These are phyloP conservation scores for Solanum lycopersicoides DNA, from an alignment of 257 asterid genomes.

Conservation along the genomic window DNA sequence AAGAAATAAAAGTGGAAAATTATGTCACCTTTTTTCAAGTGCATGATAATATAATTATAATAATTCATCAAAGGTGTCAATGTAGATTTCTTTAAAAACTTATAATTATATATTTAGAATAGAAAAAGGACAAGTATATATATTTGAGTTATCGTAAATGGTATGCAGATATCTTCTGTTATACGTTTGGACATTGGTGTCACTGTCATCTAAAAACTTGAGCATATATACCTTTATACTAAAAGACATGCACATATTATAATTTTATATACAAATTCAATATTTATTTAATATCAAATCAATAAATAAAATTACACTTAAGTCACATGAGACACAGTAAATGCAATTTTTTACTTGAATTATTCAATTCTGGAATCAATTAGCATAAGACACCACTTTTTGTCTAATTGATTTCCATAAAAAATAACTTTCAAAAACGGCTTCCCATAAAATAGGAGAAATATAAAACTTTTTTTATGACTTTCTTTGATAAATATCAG, in stretches of 20 bases:
- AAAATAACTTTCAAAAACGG: too few relatives aligned
- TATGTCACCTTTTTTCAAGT: not conserved
- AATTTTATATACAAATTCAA: too few relatives aligned
- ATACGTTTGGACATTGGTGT: too few relatives aligned
- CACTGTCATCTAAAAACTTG: rapidly evolving
- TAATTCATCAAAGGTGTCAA: not conserved
- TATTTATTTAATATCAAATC: too few relatives aligned
- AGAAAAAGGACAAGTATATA: too few relatives aligned
- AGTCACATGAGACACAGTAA: too few relatives aligned
- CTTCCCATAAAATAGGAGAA: rapidly evolving
- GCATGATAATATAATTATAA: not conserved
- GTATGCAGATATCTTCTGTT: rapidly evolving
- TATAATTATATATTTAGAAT: too few relatives aligned
- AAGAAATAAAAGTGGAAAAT: not conserved
- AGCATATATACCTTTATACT: too few relatives aligned
- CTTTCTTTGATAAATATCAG: not conserved
- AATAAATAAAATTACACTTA: too few relatives aligned
- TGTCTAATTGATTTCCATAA: not conserved
- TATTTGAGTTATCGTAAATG: too few relatives aligned
- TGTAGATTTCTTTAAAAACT: not conserved
- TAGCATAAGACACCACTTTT: not conserved
- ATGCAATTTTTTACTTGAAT: rapidly evolving
- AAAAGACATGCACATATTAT: too few relatives aligned
- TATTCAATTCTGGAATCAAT: not conserved
- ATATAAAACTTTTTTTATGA: not conserved